Evolutionary conservation across 352 stramenopile species (phyloP).

Genomic region (Globisporangium middletonii): DNA sequence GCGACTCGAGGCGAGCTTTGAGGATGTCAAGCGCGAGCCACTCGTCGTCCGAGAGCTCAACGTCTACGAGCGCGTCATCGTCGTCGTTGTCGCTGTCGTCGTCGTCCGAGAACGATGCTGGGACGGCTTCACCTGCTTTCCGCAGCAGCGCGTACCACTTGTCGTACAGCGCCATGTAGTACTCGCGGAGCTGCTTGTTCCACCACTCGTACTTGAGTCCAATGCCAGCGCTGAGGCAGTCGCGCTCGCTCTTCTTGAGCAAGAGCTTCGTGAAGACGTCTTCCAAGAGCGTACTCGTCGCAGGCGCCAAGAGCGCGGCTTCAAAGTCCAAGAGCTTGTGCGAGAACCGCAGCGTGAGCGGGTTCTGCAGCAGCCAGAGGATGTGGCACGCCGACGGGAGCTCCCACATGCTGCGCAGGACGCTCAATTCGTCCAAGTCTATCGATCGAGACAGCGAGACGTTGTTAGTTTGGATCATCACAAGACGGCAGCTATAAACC

Average conservation of each 20-base stretch:
- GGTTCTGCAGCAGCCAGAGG: conserved; percentile 77
- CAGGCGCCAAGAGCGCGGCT: conserved; percentile 63
- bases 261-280: conserved; percentile 84
- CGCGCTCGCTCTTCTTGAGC: conserved; percentile 78
- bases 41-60: conserved; percentile 76
- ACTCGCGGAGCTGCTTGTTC: conserved; percentile 81
- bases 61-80: conserved; percentile 46
- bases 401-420: conserved; percentile 64
- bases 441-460: not conserved
- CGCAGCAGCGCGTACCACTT: conserved; percentile 75
- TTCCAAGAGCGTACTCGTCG: conserved; percentile 65
- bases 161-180: conserved; percentile 79
- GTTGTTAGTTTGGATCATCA: no score
- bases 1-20: conserved; percentile 41
- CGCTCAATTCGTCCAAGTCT: conserved; percentile 68
- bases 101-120: conserved; percentile 56
- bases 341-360: conserved; percentile 70
- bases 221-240: conserved; percentile 64
- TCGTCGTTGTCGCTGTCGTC: conserved; percentile 35
- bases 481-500: no score
- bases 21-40: conserved; percentile 64
- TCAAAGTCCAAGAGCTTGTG: conserved; percentile 83
- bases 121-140: conserved; percentile 64
- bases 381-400: conserved; percentile 77
- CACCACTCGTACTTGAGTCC: conserved; percentile 86